Percentiles rank a stretch among this genome's conserved stretches.
These are phyloP conservation scores for Botrytis byssoidea DNA, from an alignment of 2,329 filamentous ascomycete species.

Conservation along the genomic window DNA sequence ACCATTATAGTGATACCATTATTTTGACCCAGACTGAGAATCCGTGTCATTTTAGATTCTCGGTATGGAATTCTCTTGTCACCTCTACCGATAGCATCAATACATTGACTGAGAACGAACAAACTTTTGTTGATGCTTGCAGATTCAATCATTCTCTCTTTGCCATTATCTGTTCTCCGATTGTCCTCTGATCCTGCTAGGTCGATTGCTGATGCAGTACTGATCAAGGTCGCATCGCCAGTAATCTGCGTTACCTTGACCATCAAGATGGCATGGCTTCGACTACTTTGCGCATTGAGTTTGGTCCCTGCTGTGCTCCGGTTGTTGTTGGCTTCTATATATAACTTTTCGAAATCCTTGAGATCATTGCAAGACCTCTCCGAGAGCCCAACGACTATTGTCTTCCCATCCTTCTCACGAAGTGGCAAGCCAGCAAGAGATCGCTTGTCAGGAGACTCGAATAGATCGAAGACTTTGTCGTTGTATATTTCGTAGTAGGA, in stretches of 20 bases:
- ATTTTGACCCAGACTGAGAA: conserved; percentile 88
- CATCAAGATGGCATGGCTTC: conserved; percentile 86
- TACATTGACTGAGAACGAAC: conserved; percentile 91
- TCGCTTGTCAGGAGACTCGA: conserved; percentile 84
- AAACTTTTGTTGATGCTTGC: conserved; percentile 97
- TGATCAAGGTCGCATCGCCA: conserved; percentile 65
- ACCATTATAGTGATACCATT: conserved; percentile 97
- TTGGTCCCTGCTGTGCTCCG: conserved; percentile 87
- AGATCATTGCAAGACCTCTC: conserved; percentile 79
- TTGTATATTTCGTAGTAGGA: conserved; percentile 98
- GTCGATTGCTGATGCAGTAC: conserved; percentile 90
- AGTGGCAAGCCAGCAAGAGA: conserved; percentile 71
- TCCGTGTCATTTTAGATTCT: conserved; percentile 93
- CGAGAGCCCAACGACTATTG: conserved; percentile 79
- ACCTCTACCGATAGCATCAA: conserved; percentile 82
- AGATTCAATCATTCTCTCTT: conserved; percentile 89
- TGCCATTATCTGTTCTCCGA: conserved; percentile 87
- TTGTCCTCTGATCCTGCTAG: conserved; percentile 96
- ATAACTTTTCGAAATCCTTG: conserved; percentile 86
- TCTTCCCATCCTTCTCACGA: conserved; percentile 82
- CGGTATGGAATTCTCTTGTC: conserved; percentile 83
- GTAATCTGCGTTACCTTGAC: conserved; percentile 82
- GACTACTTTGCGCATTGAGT: conserved; percentile 85
- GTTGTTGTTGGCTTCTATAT: conserved; percentile 90
- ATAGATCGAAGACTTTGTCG: conserved; percentile 89